Evolutionary conservation across 1,139 yeast genomes (phyloP).

Genomic region (Geotrichum reessii): DNA sequence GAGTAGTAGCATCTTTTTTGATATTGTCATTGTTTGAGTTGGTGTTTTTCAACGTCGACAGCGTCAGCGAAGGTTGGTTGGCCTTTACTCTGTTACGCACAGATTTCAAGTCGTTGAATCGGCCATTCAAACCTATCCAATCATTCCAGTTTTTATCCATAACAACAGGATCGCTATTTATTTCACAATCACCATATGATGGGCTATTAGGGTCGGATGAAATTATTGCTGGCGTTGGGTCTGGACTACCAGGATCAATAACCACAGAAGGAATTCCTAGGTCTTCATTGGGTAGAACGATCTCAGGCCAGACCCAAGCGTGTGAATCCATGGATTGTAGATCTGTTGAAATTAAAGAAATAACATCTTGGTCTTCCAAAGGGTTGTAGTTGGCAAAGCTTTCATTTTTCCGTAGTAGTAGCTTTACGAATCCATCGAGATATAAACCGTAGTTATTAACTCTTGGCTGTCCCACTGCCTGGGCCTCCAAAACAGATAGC

Average conservation of each 20-base stretch:
- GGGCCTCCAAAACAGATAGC: conserved; percentile 1
- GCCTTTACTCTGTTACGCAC: neutral
- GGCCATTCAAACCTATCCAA: neutral
- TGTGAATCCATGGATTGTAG: conserved; percentile 25
- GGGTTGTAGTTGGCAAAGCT: conserved; percentile 18
- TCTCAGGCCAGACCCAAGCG: conserved; percentile 28
- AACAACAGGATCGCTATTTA: neutral
- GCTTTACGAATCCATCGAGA: conserved; percentile 15
- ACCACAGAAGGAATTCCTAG: conserved; percentile 5
- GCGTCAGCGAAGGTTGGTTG: neutral
- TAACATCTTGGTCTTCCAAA: conserved; percentile 26
- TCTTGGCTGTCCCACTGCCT: neutral
- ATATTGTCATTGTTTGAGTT: neutral
- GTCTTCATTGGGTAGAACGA: neutral
- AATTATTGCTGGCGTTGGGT: neutral
- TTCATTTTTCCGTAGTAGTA: conserved; percentile 1
- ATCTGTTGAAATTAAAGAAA: conserved; percentile 28
- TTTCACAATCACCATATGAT: neutral
- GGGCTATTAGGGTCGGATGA: neutral
- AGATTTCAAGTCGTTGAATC: neutral
- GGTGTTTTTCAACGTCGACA: neutral
- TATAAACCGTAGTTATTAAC: conserved; percentile 10
- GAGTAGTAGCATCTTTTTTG: neutral
- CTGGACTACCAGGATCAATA: conserved; percentile 11
- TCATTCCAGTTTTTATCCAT: neutral